A percentile compares a stretch with the other conserved stretches of the same genome.
Conservation (phyloP, 345 rosid species). For the Nasturtium officinale region DNA sequence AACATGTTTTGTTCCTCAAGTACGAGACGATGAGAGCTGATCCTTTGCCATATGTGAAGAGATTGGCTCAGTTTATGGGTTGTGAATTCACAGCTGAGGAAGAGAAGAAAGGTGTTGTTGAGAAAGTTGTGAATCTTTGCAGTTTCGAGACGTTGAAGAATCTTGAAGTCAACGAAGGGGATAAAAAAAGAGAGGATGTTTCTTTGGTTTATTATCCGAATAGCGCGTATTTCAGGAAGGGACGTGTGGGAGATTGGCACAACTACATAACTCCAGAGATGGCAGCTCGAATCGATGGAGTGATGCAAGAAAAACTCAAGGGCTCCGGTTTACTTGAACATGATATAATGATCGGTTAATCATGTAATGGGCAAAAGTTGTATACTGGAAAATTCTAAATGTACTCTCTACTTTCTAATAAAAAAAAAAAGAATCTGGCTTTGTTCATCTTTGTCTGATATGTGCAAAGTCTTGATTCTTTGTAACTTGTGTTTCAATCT, state of each 20-base stretch:
- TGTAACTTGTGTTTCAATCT: no score
- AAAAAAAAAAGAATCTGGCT: neutral
- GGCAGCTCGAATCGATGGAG: constrained; percentile 30
- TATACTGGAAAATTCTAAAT: no score
- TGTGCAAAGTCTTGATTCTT: no score
- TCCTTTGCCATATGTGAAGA: constrained; percentile 29
- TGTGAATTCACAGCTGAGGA: constrained; percentile 34
- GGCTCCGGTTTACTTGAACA: constrained; percentile 21
- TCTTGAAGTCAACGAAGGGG: constrained; percentile 36
- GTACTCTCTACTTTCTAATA: neutral
- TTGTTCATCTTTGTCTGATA: no score
- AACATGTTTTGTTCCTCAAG: constrained; percentile 18
- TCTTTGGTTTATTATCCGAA: neutral
- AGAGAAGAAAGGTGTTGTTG: constrained; percentile 24
- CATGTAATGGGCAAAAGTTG: neutral
- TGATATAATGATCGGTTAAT: neutral
- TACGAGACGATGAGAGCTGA: constrained; percentile 18
- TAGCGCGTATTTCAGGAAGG: constrained; percentile 16
- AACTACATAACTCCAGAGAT: constrained; percentile 16
- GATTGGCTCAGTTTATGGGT: constrained; percentile 36
- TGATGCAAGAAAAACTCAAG: constrained; percentile 24
- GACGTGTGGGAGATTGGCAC: constrained; percentile 32
- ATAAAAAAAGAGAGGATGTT: neutral
- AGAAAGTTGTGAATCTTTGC: constrained; percentile 23
- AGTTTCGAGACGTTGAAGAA: constrained; percentile 37